A percentile compares a stretch with the other conserved stretches of the same genome.
phyloP scores from a whole-genome alignment of 495 filamentous ascomycete species.

The Daldinia loculata region DNA sequence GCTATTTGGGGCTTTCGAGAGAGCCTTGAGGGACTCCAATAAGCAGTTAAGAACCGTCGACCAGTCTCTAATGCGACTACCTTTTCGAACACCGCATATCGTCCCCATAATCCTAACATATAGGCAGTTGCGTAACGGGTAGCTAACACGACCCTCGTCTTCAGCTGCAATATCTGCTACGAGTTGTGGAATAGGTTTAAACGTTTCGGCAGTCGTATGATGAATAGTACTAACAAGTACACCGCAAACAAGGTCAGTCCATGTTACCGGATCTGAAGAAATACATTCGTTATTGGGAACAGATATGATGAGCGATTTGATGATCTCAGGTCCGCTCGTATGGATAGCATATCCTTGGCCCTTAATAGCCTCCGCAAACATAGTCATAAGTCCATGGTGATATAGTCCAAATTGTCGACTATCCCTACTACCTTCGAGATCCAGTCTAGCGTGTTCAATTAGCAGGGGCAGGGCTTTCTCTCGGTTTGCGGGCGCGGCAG shows the following conservation, averaged over 20 bases:
- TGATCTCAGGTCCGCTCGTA: conserved; percentile 77
- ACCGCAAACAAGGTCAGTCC: conserved; percentile 74
- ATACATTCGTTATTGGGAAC: conserved; percentile 61
- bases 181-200: conserved; percentile 66
- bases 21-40: conserved; percentile 61
- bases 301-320: conserved; percentile 66
- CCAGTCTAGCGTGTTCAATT: conserved; percentile 71
- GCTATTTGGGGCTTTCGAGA: conserved; percentile 47
- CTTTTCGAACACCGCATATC: conserved; percentile 77
- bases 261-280: conserved; percentile 53
- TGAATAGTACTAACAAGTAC: conserved; percentile 82
- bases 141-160: conserved; percentile 44
- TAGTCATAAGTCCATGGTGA: conserved; percentile 85
- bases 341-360: conserved; percentile 81
- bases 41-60: conserved; percentile 65
- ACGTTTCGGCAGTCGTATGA: conserved; percentile 76
- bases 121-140: conserved; percentile 56
- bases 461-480: conserved; percentile 75
- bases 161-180: conserved; percentile 61
- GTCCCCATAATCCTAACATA: conserved; percentile 72
- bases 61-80: conserved; percentile 79
- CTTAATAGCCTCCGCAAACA: conserved; percentile 89
- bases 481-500: conserved; percentile 75
- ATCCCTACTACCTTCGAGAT: conserved; percentile 64
- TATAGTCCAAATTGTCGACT: conserved; percentile 67